These are phyloP conservation scores for Populus euphratica DNA, from an alignment of 345 rosid species.

Conservation along the genomic window DNA sequence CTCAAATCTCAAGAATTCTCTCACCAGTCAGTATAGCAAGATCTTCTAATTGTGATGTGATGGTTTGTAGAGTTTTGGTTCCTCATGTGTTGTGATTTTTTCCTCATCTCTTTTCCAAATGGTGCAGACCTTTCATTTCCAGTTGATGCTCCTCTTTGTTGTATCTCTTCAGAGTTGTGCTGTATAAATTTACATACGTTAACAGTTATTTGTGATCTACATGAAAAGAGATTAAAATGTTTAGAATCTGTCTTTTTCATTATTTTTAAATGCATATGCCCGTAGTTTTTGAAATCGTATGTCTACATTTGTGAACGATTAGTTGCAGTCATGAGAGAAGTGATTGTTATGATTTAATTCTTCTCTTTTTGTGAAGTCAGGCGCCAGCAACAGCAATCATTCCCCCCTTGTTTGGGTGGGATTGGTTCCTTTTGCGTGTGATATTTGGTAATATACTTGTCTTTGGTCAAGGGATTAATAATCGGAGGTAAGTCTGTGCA, in stretches of 20 bases:
- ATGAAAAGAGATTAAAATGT: not conserved
- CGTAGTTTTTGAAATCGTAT: not conserved
- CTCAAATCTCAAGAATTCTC: conserved; percentile 69
- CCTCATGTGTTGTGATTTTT: conserved; percentile 5
- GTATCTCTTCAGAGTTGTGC: not conserved
- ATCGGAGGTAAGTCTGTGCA: too few relatives aligned
- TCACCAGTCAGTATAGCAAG: conserved; percentile 60
- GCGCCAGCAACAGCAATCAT: too few relatives aligned
- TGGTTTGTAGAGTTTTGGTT: conserved; percentile 1
- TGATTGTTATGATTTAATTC: not conserved
- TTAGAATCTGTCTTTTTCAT: not conserved
- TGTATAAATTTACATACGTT: conserved; percentile 5
- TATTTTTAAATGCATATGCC: not conserved
- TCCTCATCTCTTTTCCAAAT: not conserved
- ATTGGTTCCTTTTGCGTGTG: too few relatives aligned
- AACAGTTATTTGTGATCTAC: not conserved
- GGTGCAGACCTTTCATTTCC: not conserved
- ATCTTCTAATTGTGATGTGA: conserved; percentile 37
- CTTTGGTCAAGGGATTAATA: too few relatives aligned
- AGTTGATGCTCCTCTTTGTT: not conserved
- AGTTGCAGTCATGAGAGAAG: too few relatives aligned
- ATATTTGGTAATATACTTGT: too few relatives aligned
- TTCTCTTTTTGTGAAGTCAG: too few relatives aligned
- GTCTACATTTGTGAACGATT: not conserved
- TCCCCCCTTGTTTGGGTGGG: too few relatives aligned